phyloP scores from a whole-genome alignment of 441 rosid genomes.

The Rhodomyrtus psidioides region DNA sequence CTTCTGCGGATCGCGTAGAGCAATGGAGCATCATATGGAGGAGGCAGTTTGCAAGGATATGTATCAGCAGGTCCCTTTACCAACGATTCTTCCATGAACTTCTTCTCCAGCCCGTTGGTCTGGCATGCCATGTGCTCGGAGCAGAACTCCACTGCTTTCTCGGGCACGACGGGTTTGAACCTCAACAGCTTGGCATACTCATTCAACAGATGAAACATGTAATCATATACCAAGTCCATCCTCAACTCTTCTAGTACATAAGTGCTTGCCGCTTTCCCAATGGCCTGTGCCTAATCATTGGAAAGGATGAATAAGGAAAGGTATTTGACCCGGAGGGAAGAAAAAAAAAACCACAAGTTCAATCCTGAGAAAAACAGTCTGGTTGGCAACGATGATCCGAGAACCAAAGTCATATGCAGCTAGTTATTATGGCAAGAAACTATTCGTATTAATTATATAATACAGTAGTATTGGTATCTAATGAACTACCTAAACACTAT shows the following conservation, averaged over 20 bases:
- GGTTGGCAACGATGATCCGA: background rate
- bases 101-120: background rate
- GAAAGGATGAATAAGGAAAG: background rate
- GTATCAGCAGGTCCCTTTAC: conserved; percentile 4
- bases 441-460: background rate
- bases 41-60: conserved; percentile 5
- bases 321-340: background rate
- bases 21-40: conserved; percentile 1
- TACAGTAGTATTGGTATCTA: background rate
- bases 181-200: conserved; percentile 10
- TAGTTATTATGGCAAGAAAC: background rate
- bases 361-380: background rate
- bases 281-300: background rate
- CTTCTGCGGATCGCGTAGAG: background rate
- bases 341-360: background rate
- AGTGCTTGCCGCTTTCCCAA: conserved; percentile 6
- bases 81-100: conserved; percentile 9
- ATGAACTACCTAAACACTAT: background rate
- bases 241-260: conserved; percentile 5
- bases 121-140: conserved; percentile 7
- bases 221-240: conserved; percentile 10
- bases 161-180: background rate
- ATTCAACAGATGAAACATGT: conserved; percentile 13
- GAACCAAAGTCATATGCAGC: background rate
- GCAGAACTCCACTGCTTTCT: background rate